A percentile compares a stretch with the other conserved stretches of the same genome.
Evolutionary conservation across 106 monocot species (phyloP).

Genomic region (Apostasia shenzhenica): DNA sequence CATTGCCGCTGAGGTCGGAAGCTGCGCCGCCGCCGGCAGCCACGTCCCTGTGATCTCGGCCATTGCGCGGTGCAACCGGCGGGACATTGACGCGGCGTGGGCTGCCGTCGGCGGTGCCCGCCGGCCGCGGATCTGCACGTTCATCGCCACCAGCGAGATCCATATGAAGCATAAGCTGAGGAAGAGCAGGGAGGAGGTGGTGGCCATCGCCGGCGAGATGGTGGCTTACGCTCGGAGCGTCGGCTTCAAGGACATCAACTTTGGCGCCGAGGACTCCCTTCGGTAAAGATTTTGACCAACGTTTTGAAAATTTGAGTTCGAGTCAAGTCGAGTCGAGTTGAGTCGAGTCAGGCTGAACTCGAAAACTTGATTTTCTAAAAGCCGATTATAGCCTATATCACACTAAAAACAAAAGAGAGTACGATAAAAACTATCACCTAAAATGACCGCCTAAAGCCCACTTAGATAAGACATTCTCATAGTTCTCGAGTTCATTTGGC

Average conservation of each 20-base stretch:
- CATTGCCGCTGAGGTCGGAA: constrained; percentile 40
- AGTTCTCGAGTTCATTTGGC: no score
- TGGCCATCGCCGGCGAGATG: constrained; percentile 33
- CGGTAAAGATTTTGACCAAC: no score
- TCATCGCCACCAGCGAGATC: constrained; percentile 49
- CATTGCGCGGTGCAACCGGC: constrained; percentile 32
- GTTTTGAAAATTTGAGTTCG: no score
- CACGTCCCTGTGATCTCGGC: constrained; percentile 42
- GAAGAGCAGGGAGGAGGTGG: constrained; percentile 49
- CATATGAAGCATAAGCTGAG: constrained; percentile 44
- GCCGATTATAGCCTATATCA: no score
- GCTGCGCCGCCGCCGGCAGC: constrained; percentile 15
- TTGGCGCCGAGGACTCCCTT: constrained; percentile 37
- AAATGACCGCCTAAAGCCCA: no score
- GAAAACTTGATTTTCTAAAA: no score
- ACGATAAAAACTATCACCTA: no score
- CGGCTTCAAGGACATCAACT: constrained; percentile 36
- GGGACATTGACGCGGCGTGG: constrained; percentile 46
- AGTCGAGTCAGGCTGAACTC: no score
- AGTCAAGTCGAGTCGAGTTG: no score
- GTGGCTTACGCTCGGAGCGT: constrained; percentile 42
- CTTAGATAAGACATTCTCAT: no score
- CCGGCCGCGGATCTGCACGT: constrained; percentile 31
- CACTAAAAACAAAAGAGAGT: no score
- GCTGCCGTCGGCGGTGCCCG: constrained; percentile 33